Evolutionary conservation across 495 filamentous ascomycete genomes (phyloP), one percentile per base, ranked within the genome.

Genomic region (Stereocaulon alpinum): DNA sequence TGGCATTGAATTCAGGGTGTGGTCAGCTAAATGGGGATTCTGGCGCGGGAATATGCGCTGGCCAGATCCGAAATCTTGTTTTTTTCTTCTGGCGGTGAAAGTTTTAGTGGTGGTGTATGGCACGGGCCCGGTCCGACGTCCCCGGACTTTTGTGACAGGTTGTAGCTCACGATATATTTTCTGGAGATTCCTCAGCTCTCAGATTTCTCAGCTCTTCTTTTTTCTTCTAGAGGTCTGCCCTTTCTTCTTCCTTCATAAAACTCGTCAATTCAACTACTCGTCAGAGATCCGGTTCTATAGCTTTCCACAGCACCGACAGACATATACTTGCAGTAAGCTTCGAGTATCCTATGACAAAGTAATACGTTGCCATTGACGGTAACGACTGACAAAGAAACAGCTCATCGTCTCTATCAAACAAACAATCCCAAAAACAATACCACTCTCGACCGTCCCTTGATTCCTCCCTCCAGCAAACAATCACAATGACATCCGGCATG

Each of bases 121-220:
- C 47, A 50, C 47, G 47, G 47, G 47, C 47, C 47, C 47, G 47
- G 47, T n/a, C 47, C 47, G 47, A 50, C 9, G 47, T 50, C 22
- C 47, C 47, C 47, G 20, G 27, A 27, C 7, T 12, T 37, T 50
- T 30, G 47, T 30, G 47, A 50, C 47, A 50, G 24, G 30, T 50
- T 30, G 47, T 29, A 30, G 24, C 17, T 50, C 27, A n/a, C 7
- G 29, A 30, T 50, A 50, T n/a, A 50, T n/a, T n/a, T 44, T 44
- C 47, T 50, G 24, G 24, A 17, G 47, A 32, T 30, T 50, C 4
- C 1, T 32, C 47, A 50, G 47, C 27, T 50, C 47, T 7, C 7
- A 10, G 27, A 17, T 3, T 50, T 48, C 3, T 0, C 7, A 30
- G n/a, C 3, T 48, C 11, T 29, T 27, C 20, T n/a, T 44, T 24